Percentiles rank a stretch among this genome's conserved stretches.
Conservation (phyloP, 2,329 filamentous ascomycete genomes). For the Clarireedia monteithiana region DNA sequence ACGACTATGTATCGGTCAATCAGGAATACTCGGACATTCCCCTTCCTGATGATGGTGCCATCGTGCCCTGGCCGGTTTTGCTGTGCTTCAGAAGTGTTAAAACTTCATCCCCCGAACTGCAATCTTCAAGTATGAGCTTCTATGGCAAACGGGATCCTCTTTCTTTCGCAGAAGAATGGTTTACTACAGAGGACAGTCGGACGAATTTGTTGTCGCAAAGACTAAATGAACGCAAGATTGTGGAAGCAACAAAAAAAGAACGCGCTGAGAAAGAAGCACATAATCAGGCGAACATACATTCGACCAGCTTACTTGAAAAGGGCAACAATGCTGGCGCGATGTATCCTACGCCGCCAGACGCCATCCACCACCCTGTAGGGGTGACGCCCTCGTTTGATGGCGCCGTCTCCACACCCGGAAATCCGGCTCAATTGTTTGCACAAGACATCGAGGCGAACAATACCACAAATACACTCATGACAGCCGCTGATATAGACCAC, state of each 20-base stretch:
- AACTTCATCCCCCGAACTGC: constrained; percentile 6
- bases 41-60: constrained; percentile 20
- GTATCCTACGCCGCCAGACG: constrained; percentile 67
- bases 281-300: constrained; percentile 40
- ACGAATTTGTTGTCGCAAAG: constrained; percentile 41
- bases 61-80: constrained; percentile 28
- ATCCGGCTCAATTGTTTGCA: constrained; percentile 30
- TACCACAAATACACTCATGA: constrained; percentile 6
- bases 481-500: constrained; percentile 21
- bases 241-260: constrained; percentile 33
- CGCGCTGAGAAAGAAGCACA: constrained; percentile 35
- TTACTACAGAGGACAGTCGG: constrained; percentile 26
- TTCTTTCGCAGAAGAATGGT: constrained; percentile 32
- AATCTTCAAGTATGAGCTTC: background rate
- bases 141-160: constrained; percentile 27
- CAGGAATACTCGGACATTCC: constrained; percentile 18
- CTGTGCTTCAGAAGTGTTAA: constrained; percentile 26
- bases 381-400: constrained; percentile 51
- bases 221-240: constrained; percentile 41
- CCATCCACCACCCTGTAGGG: constrained; percentile 44
- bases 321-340: constrained; percentile 47
- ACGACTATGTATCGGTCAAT: constrained; percentile 18
- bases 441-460: constrained; percentile 31
- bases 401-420: constrained; percentile 47
- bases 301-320: constrained; percentile 43